Percentiles rank a stretch among this genome's conserved stretches.
Conservation (phyloP, 2,329 filamentous ascomycete species). For the Exserohilum rostratum region DNA sequence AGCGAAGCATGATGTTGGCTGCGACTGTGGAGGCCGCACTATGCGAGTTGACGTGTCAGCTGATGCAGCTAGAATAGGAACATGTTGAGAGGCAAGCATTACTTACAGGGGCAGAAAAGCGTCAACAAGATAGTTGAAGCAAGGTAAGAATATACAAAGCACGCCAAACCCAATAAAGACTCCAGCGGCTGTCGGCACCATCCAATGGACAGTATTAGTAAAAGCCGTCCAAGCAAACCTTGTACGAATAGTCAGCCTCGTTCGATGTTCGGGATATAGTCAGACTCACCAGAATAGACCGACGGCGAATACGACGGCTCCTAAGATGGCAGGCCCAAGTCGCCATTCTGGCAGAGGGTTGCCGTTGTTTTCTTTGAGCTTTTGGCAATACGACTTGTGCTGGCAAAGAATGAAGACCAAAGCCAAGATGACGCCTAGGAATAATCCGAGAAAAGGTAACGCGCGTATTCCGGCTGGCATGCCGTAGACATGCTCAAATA, state of each 20-base stretch:
- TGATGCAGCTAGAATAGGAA: background rate
- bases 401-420: background rate
- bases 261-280: background rate
- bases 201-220: background rate
- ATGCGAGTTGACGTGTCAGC: background rate
- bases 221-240: background rate
- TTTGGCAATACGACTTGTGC: background rate
- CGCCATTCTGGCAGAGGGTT: background rate
- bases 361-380: background rate
- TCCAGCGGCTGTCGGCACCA: background rate
- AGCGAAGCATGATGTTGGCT: background rate
- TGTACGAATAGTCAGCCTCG: background rate
- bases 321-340: background rate
- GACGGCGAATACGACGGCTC: background rate
- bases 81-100: background rate
- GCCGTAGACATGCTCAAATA: background rate
- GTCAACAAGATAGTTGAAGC: background rate
- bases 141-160: background rate
- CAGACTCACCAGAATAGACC: background rate
- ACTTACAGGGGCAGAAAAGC: background rate
- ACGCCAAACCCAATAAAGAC: background rate
- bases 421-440: background rate
- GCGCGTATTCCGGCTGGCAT: background rate
- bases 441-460: background rate
- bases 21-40: background rate